A percentile compares a stretch with the other conserved stretches of the same genome.
These are phyloP conservation scores for Eucalyptus marginata DNA, from an alignment of 345 rosid genomes.

Conservation along the genomic window DNA sequence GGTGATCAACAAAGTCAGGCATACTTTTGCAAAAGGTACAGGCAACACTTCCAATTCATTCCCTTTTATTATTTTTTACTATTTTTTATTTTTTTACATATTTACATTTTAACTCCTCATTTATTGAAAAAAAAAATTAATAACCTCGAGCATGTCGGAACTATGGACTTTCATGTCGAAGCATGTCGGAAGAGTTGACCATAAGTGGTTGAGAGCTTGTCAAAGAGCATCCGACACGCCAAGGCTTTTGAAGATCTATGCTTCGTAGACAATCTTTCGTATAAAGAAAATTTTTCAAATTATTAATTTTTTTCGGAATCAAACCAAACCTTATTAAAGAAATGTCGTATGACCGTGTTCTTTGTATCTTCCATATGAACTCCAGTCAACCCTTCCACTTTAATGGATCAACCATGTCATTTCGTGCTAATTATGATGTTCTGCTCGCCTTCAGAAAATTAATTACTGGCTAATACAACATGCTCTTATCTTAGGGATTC, in stretches of 20 bases:
- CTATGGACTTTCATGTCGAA: too few species aligned
- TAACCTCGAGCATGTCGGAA: too few species aligned
- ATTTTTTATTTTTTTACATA: too few species aligned
- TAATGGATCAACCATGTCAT: background rate
- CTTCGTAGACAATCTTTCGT: background rate
- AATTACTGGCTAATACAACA: background rate
- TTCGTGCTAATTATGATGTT: background rate
- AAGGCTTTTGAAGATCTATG: fast-evolving
- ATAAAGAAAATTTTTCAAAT: background rate
- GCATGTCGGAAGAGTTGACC: too few species aligned
- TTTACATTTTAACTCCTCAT: too few species aligned
- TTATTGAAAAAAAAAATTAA: too few species aligned
- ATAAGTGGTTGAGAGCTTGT: too few species aligned
- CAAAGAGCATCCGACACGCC: fast-evolving
- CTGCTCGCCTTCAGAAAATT: background rate
- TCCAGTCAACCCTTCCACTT: background rate
- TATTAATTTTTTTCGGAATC: background rate
- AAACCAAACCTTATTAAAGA: background rate
- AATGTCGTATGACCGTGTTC: background rate
- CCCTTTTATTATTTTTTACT: too few species aligned
- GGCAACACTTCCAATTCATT: too few species aligned
- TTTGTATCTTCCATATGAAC: background rate
- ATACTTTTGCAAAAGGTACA: too few species aligned
- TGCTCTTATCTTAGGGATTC: background rate
- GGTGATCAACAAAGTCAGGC: too few species aligned